A percentile compares a stretch with the other conserved stretches of the same genome.
These are phyloP conservation scores for Taxillus chinensis DNA, from an alignment of 164 flowering plant species.

Conservation along the genomic window DNA sequence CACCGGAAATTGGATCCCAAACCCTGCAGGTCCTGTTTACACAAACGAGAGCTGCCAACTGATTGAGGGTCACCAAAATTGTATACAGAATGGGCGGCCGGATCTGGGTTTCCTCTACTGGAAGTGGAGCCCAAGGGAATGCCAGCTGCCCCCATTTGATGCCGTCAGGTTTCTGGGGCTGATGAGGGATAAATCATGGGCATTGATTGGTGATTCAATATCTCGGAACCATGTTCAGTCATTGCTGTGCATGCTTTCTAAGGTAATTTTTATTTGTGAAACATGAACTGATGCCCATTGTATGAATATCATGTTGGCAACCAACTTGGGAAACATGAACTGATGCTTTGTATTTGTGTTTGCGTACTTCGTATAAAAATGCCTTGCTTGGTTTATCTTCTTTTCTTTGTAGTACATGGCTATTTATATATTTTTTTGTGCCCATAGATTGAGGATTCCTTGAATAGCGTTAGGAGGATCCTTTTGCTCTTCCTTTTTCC, in stretches of 20 bases:
- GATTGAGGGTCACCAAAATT: conserved; percentile 76
- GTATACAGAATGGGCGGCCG: conserved; percentile 89
- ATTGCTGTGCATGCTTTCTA: conserved; percentile 71
- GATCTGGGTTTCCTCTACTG: conserved; percentile 76
- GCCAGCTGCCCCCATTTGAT: conserved; percentile 57
- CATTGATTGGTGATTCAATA: conserved; percentile 85
- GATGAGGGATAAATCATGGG: conserved; percentile 81
- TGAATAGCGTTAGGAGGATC: too few relatives aligned
- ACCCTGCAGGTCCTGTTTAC: conserved; percentile 65
- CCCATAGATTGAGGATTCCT: too few relatives aligned
- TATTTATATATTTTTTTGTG: too few relatives aligned
- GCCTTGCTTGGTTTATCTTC: too few relatives aligned
- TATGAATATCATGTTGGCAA: too few relatives aligned
- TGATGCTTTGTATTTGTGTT: too few relatives aligned
- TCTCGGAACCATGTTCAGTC: conserved; percentile 92
- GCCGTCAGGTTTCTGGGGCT: conserved; percentile 48
- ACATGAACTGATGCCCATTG: too few relatives aligned
- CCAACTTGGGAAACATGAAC: too few relatives aligned
- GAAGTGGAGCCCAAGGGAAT: conserved; percentile 77
- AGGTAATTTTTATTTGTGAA: conserved; percentile 24
- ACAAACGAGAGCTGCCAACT: conserved; percentile 59
- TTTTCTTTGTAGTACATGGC: too few relatives aligned
- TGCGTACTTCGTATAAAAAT: too few relatives aligned
- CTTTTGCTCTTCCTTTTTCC: too few relatives aligned
- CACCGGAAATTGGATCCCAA: conserved; percentile 69